Conservation (phyloP, 2,329 filamentous ascomycete species). For the Colletotrichum costaricense region DNA sequence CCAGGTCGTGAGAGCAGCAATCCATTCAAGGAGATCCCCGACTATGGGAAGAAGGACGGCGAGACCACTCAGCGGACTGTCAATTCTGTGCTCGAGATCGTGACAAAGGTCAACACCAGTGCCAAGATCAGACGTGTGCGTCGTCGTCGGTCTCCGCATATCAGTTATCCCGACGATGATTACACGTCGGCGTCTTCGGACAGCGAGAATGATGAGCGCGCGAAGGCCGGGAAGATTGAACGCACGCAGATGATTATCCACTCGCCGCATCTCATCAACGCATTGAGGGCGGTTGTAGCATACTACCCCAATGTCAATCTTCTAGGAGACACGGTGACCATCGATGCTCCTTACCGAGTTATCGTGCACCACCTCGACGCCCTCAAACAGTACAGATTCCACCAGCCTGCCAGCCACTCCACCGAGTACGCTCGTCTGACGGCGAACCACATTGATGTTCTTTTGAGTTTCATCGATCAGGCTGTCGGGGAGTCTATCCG, state of each 20-base stretch:
- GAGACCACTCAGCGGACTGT: conserved; percentile 37
- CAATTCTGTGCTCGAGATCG: conserved; percentile 55
- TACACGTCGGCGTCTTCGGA: conserved; percentile 37
- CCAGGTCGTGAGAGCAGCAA: conserved; percentile 51
- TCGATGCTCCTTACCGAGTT: conserved; percentile 59
- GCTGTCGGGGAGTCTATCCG: conserved; percentile 49
- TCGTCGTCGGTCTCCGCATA: conserved; percentile 21
- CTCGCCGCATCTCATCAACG: conserved; percentile 58
- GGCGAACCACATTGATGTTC: conserved; percentile 56
- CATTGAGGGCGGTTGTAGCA: conserved; percentile 57
- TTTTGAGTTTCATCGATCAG: conserved; percentile 56
- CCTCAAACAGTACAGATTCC: conserved; percentile 53
- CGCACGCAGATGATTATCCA: conserved; percentile 55
- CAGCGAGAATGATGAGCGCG: conserved; percentile 40
- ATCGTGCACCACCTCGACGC: conserved; percentile 59
- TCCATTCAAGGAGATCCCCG: conserved; percentile 50
- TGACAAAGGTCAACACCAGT: conserved; percentile 50
- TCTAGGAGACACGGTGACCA: conserved; percentile 47
- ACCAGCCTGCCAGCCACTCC: conserved; percentile 54
- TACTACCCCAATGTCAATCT: conserved; percentile 59
- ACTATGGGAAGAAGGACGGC: conserved; percentile 39
- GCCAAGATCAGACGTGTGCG: conserved; percentile 1
- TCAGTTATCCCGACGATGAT: conserved; percentile 29
- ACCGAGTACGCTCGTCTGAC: conserved; percentile 54
- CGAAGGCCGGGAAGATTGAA: conserved; percentile 43